Percentiles rank a stretch among this genome's conserved stretches.
Evolutionary conservation across 2,329 filamentous ascomycete genomes (phyloP).

Genomic region (Xylaria sp.): DNA sequence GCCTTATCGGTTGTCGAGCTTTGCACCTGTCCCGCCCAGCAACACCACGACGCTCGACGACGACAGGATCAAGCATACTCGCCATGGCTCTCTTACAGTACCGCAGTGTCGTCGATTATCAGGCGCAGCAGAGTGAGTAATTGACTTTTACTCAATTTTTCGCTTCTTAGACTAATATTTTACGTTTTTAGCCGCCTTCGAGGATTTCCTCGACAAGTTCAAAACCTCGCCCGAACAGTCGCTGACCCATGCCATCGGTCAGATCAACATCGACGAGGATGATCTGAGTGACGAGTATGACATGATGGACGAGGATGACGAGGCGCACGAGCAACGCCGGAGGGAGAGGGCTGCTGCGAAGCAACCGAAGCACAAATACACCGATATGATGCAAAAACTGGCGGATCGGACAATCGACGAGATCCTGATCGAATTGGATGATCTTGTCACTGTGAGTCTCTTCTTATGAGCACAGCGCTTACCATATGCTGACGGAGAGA

Average conservation of each 20-base stretch:
- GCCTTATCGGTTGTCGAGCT: conserved; percentile 15
- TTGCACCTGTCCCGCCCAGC: conserved; percentile 14
- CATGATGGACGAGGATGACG: conserved; percentile 79
- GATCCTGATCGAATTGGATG: conserved; percentile 83
- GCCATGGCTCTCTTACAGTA: conserved; percentile 81
- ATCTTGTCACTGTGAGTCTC: conserved; percentile 64
- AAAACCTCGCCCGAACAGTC: conserved; percentile 69
- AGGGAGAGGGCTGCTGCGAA: conserved; percentile 45
- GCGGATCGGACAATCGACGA: conserved; percentile 74
- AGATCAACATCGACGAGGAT: conserved; percentile 81
- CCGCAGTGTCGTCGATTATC: conserved; percentile 77
- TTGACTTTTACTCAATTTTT: background rate
- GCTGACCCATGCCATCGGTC: conserved; percentile 75
- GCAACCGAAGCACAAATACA: conserved; percentile 76
- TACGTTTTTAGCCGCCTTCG: conserved; percentile 62
- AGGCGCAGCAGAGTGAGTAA: conserved; percentile 69
- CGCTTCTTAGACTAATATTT: conserved; percentile 27
- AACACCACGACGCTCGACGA: conserved; percentile 9
- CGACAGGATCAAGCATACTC: conserved; percentile 10
- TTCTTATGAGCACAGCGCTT: background rate
- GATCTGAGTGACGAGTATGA: conserved; percentile 86
- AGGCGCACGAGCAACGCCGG: conserved; percentile 46
- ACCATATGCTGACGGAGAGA: conserved; percentile 34
- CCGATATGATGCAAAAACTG: conserved; percentile 78
- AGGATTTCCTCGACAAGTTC: conserved; percentile 82